Percentiles rank a stretch among this genome's conserved stretches.
phyloP scores from a whole-genome alignment of 2,329 filamentous ascomycete species.

The Coniochaeta sp. region DNA sequence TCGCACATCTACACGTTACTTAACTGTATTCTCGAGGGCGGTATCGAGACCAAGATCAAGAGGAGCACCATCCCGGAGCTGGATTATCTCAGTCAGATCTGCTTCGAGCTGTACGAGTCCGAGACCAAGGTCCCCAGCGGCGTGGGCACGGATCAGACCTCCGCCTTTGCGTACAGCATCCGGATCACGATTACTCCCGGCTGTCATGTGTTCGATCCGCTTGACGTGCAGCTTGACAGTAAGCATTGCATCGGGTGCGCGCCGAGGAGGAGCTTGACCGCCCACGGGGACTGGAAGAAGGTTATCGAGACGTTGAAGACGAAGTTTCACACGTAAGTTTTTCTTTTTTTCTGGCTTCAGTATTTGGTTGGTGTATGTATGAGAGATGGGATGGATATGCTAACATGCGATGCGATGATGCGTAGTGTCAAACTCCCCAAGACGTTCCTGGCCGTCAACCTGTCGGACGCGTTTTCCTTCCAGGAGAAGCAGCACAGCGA shows the following conservation, averaged over 20 bases:
- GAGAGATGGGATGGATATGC: no score
- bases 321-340: conserved; percentile 84
- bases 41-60: conserved; percentile 93
- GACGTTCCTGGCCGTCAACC: conserved; percentile 57
- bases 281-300: conserved; percentile 91
- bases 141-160: conserved; percentile 46
- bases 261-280: conserved; percentile 80
- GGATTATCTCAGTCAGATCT: conserved; percentile 95
- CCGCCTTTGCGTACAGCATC: conserved; percentile 88
- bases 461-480: conserved; percentile 56
- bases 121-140: conserved; percentile 57
- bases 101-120: conserved; percentile 95
- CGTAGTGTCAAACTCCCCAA: conserved; percentile 58
- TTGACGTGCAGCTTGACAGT: conserved; percentile 93
- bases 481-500: conserved; percentile 47
- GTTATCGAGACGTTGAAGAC: conserved; percentile 93
- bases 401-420: not conserved
- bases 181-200: conserved; percentile 93
- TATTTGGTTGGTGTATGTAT: not conserved
- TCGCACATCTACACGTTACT: conserved; percentile 97
- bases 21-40: conserved; percentile 96
- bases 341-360: not conserved
- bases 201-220: conserved; percentile 91
- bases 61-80: conserved; percentile 93
- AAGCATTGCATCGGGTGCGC: conserved; percentile 95